Conservation (phyloP, 2,329 filamentous ascomycete genomes). For the Mollisiaceae sp. region DNA sequence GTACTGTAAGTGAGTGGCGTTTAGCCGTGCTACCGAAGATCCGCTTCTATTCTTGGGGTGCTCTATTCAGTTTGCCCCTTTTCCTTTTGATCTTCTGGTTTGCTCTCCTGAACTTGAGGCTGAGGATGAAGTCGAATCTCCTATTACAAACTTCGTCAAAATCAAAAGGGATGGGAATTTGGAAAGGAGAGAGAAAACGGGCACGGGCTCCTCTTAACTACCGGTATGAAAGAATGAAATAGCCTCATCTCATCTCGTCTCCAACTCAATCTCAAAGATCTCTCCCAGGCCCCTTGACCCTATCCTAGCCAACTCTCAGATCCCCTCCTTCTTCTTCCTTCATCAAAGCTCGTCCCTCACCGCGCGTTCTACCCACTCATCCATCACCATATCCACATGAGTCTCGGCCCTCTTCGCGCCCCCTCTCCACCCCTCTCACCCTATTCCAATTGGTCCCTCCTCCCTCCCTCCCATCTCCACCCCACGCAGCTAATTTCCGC, state of each 20-base stretch:
- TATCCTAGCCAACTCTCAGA: not conserved
- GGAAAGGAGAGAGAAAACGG: not conserved
- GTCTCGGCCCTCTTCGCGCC: not conserved
- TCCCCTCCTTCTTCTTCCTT: no score
- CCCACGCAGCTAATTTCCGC: not conserved
- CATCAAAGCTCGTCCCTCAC: not conserved
- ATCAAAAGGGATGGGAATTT: not conserved
- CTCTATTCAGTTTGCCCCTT: not conserved
- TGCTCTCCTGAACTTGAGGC: not conserved
- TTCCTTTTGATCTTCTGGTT: not conserved
- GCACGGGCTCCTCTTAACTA: not conserved
- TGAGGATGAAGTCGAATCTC: not conserved
- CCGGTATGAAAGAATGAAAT: not conserved
- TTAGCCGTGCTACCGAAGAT: not conserved
- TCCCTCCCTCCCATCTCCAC: not conserved
- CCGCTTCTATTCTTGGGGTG: not conserved
- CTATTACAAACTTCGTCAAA: not conserved
- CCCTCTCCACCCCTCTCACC: not conserved
- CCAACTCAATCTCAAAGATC: constrained; percentile 3
- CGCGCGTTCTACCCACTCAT: not conserved
- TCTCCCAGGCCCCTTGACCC: not conserved
- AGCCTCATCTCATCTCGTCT: constrained; percentile 5
- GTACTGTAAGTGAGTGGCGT: not conserved
- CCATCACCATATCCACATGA: no score
- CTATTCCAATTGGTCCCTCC: not conserved